phyloP scores from a whole-genome alignment of 331 rosid species.

The Quercus tomentella region DNA sequence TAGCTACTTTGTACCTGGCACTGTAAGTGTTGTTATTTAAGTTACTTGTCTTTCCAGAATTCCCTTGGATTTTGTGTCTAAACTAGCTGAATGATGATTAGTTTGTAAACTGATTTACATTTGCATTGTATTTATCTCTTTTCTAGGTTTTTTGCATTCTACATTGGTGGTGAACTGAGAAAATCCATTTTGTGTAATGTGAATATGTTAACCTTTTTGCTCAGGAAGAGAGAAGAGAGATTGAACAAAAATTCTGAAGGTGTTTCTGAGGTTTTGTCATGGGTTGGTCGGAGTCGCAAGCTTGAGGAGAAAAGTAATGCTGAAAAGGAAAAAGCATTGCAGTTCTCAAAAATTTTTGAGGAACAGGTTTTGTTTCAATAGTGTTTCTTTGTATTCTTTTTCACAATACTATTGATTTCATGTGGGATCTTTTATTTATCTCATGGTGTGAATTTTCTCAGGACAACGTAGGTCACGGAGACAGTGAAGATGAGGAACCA shows the following conservation, averaged over 20 bases:
- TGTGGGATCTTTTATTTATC: slow-evolving; percentile 5
- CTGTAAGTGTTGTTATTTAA: background rate
- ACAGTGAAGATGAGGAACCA: slow-evolving; percentile 77
- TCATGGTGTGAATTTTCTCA: slow-evolving; percentile 23
- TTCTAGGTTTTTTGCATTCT: background rate
- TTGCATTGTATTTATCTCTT: background rate
- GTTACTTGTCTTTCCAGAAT: background rate
- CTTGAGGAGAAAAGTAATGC: slow-evolving; percentile 50
- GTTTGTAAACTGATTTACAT: background rate
- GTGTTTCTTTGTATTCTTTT: slow-evolving; percentile 5
- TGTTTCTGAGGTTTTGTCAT: slow-evolving; percentile 62
- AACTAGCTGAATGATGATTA: background rate
- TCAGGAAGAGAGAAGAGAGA: slow-evolving; percentile 81
- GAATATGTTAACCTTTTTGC: slow-evolving; percentile 10
- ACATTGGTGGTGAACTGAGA: background rate
- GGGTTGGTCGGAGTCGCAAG: slow-evolving; percentile 83
- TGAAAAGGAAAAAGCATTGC: slow-evolving; percentile 67
- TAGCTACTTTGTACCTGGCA: background rate
- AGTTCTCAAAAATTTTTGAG: slow-evolving; percentile 82
- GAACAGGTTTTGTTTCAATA: slow-evolving; percentile 62
- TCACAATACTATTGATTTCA: slow-evolving; percentile 7
- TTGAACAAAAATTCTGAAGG: slow-evolving; percentile 62
- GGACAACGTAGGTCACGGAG: slow-evolving; percentile 80
- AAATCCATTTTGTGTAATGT: slow-evolving; percentile 3
- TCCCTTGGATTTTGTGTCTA: background rate